Percentiles rank a stretch among this genome's conserved stretches.
phyloP scores from a whole-genome alignment of 768 basidiomycete genomes.

The Leucocoprinus sp. region DNA sequence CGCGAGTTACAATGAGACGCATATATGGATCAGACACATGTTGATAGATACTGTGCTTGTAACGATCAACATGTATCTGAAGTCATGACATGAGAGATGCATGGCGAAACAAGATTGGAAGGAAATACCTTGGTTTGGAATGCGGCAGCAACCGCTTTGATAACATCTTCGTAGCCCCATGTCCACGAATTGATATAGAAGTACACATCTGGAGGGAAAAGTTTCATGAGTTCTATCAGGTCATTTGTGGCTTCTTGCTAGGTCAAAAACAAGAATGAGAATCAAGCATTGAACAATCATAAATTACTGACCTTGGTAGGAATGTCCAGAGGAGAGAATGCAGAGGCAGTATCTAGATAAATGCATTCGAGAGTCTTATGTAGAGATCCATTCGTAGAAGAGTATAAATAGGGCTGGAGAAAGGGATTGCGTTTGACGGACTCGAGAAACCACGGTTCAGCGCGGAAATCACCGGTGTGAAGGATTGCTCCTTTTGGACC shows the following conservation, averaged over 20 bases:
- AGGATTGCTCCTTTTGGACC: constrained; percentile 63
- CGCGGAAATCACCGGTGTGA: constrained; percentile 91
- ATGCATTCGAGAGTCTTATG: constrained; percentile 59
- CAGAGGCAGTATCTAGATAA: constrained; percentile 74
- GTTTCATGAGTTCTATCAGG: constrained; percentile 58
- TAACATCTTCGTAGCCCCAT: constrained; percentile 90
- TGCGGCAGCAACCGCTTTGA: constrained; percentile 62
- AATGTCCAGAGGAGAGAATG: constrained; percentile 42
- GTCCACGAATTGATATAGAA: constrained; percentile 96
- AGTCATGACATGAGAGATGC: background rate
- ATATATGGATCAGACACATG: constrained; percentile 54
- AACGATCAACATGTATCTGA: constrained; percentile 86
- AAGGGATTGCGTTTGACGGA: constrained; percentile 60
- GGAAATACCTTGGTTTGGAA: constrained; percentile 54
- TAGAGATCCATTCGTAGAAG: constrained; percentile 13
- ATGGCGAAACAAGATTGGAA: background rate
- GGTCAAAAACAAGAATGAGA: background rate
- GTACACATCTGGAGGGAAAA: constrained; percentile 54
- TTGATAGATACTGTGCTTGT: constrained; percentile 68
- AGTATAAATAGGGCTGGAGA: constrained; percentile 61
- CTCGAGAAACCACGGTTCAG: constrained; percentile 75
- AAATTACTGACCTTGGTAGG: constrained; percentile 47
- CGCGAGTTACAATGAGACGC: constrained; percentile 48
- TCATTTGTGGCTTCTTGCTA: constrained; percentile 63
- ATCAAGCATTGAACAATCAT: background rate